Evolutionary conservation across 805 yeast species (phyloP).

Genomic region (Cyberlindnera galapagoensis): DNA sequence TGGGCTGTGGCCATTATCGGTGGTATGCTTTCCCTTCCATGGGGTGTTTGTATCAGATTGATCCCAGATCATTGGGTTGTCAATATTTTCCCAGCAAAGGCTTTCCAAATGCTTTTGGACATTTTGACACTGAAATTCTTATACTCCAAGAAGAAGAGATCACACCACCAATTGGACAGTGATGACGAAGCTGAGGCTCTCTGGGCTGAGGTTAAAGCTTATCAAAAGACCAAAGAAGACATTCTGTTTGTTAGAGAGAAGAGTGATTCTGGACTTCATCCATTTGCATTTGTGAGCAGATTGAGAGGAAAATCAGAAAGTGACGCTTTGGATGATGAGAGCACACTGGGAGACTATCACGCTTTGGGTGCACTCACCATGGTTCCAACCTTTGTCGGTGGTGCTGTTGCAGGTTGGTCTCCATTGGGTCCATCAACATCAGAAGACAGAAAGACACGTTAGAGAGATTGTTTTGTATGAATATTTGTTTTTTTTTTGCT

Average conservation of each 20-base stretch:
- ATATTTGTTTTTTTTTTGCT: not conserved
- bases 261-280: conserved; percentile 19
- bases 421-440: conserved; percentile 9
- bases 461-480: no score
- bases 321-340: conserved; percentile 6
- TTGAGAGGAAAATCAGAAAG: conserved; percentile 18
- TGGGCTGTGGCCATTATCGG: conserved; percentile 87
- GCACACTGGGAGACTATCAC: conserved; percentile 13
- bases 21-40: conserved; percentile 77
- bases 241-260: conserved; percentile 21
- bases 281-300: conserved; percentile 21
- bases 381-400: conserved; percentile 52
- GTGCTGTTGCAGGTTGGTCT: conserved; percentile 52
- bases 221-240: conserved; percentile 26
- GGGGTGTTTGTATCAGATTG: conserved; percentile 68
- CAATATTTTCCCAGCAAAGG: conserved; percentile 55
- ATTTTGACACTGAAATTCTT: conserved; percentile 17
- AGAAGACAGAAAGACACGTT: conserved; percentile 2
- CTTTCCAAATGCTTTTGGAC: conserved; percentile 12
- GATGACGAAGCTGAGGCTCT: conserved; percentile 16
- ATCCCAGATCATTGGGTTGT: conserved; percentile 77
- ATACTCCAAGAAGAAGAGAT: conserved; percentile 7
- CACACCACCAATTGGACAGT: conserved; percentile 4
- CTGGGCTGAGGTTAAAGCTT: conserved; percentile 27
- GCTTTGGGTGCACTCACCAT: conserved; percentile 39